These are phyloP conservation scores for Solanum hybrid DNA, from an alignment of 305 asterid genomes.

Conservation along the genomic window DNA sequence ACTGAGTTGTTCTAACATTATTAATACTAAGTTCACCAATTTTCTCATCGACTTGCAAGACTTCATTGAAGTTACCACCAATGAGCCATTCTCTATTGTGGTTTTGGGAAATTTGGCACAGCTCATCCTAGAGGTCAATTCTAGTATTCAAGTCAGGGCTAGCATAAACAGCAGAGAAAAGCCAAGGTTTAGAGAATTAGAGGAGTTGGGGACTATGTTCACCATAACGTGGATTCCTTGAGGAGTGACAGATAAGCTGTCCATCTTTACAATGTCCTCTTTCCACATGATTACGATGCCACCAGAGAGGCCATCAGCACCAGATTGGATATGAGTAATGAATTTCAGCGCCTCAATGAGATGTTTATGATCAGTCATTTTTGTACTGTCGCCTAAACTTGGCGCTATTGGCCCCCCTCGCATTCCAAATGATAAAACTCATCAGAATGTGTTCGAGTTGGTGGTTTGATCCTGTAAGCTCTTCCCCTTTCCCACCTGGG, in stretches of 20 bases:
- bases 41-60: not conserved
- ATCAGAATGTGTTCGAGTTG: not conserved
- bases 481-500: not conserved
- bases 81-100: not conserved
- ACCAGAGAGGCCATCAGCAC: not conserved
- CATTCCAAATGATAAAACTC: not conserved
- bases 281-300: not conserved
- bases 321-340: not conserved
- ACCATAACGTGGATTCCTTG: not conserved
- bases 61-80: not conserved
- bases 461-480: not conserved
- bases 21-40: not conserved
- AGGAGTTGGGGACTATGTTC: not conserved
- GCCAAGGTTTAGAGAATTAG: not conserved
- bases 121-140: not conserved
- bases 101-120: not conserved
- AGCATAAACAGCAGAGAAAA: not conserved
- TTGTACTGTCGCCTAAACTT: not conserved
- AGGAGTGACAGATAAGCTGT: not conserved
- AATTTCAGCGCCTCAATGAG: not conserved
- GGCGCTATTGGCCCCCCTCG: not conserved
- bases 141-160: not conserved
- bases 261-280: not conserved
- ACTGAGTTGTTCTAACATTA: not conserved
- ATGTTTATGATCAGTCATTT: not conserved